Evolutionary conservation across 75 land plant genomes (phyloP).

Genomic region (Pseudotsuga menziesii): DNA sequence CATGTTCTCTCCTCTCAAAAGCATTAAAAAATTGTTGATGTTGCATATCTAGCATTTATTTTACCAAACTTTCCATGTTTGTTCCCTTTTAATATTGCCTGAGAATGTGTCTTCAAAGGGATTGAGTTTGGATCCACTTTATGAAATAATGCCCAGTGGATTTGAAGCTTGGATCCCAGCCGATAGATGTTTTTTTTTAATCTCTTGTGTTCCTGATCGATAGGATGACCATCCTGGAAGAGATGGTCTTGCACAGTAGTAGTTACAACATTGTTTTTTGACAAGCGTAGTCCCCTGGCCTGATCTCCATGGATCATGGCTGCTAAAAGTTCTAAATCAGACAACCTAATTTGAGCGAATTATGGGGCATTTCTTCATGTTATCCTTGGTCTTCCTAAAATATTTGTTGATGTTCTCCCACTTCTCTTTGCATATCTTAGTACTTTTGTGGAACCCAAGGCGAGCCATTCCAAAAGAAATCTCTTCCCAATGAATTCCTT

Average conservation of each 20-base stretch:
- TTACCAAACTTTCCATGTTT: neutral
- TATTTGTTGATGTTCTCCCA: no score
- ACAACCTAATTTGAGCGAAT: constrained; percentile 15
- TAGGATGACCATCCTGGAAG: no score
- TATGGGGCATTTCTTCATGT: no score
- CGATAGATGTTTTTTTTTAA: neutral
- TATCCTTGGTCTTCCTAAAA: no score
- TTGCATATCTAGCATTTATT: neutral
- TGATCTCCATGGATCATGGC: neutral
- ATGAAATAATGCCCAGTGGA: neutral
- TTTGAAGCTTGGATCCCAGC: neutral
- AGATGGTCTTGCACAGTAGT: no score
- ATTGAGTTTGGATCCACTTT: neutral
- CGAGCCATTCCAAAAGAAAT: constrained; percentile 41
- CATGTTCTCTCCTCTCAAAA: constrained; percentile 12
- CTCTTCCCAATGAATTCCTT: constrained; percentile 69
- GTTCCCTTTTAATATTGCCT: neutral
- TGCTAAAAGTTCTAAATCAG: constrained; percentile 6
- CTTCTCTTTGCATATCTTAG: no score
- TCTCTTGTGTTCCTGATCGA: neutral
- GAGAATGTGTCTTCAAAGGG: neutral
- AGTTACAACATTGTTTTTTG: no score
- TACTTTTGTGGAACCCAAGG: constrained; percentile 65
- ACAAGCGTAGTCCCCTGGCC: no score
- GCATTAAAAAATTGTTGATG: neutral